A percentile compares a stretch with the other conserved stretches of the same genome.
Conservation (phyloP, 2,329 filamentous ascomycete species). For the Boeremia exigua region DNA sequence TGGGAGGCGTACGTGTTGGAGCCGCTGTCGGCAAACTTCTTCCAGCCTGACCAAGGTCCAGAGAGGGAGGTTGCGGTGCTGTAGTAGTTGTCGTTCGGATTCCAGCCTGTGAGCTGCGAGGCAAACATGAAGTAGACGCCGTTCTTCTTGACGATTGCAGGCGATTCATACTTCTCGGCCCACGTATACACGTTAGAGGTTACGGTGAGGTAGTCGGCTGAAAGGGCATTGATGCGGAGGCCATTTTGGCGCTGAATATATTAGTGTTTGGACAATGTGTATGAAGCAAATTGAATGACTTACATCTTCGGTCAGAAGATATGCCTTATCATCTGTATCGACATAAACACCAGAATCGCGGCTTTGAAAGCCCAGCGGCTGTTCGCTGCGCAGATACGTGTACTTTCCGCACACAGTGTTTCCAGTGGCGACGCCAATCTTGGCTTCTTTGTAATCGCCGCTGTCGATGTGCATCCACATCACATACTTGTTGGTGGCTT, state of each 20-base stretch:
- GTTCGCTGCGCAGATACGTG: slow-evolving; percentile 55
- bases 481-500: slow-evolving; percentile 68
- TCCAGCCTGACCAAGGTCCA: slow-evolving; percentile 68
- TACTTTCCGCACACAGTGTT: slow-evolving; percentile 68
- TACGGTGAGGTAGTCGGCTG: slow-evolving; percentile 63
- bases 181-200: slow-evolving; percentile 58
- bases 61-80: slow-evolving; percentile 63
- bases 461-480: slow-evolving; percentile 73
- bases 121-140: slow-evolving; percentile 71
- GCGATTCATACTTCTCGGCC: slow-evolving; percentile 64
- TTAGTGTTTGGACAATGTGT: slow-evolving; percentile 1
- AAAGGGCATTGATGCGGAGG: slow-evolving; percentile 63
- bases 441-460: slow-evolving; percentile 66
- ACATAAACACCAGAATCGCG: slow-evolving; percentile 67
- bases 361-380: slow-evolving; percentile 58
- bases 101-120: slow-evolving; percentile 57
- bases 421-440: slow-evolving; percentile 68
- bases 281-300: slow-evolving; percentile 24
- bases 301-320: slow-evolving; percentile 69
- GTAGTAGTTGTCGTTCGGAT: slow-evolving; percentile 70
- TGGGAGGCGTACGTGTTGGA: slow-evolving; percentile 67
- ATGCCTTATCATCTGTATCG: slow-evolving; percentile 66
- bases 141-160: slow-evolving; percentile 66
- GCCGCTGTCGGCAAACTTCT: slow-evolving; percentile 63
- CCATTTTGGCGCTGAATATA: slow-evolving; percentile 59